A percentile compares a stretch with the other conserved stretches of the same genome.
These are phyloP conservation scores for Suillus paluster DNA, from an alignment of 768 basidiomycete genomes.

Conservation along the genomic window DNA sequence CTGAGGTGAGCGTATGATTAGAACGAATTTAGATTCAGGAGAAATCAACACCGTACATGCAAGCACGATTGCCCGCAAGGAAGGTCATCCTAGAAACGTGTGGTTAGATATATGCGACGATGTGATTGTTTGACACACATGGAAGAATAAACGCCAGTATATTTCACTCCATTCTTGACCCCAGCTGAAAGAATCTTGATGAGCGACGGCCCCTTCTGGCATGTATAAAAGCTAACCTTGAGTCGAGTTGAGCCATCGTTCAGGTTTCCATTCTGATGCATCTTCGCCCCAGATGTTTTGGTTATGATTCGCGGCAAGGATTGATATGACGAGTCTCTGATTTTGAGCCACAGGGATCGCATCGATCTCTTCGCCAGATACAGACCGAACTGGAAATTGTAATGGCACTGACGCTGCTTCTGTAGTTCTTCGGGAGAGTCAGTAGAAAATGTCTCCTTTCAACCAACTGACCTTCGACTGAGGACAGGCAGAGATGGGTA, in stretches of 20 bases:
- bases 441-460: background rate
- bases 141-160: constrained; percentile 48
- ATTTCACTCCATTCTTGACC: constrained; percentile 18
- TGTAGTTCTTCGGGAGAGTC: constrained; percentile 32
- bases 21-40: background rate
- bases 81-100: constrained; percentile 47
- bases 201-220: background rate
- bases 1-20: constrained; percentile 1
- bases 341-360: constrained; percentile 43
- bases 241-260: constrained; percentile 43
- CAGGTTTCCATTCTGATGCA: constrained; percentile 49
- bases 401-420: constrained; percentile 45
- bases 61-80: constrained; percentile 48
- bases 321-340: constrained; percentile 47
- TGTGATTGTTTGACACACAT: constrained; percentile 37
- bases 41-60: constrained; percentile 39
- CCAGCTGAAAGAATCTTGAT: background rate
- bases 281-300: constrained; percentile 49
- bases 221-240: background rate
- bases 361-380: constrained; percentile 22
- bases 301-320: constrained; percentile 46
- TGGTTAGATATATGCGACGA: background rate
- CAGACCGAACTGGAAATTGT: constrained; percentile 16
- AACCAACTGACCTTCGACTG: constrained; percentile 43
- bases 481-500: constrained; percentile 43